Percentiles rank a stretch among this genome's conserved stretches.
phyloP scores from a whole-genome alignment of 768 basidiomycete species.

The Boletus sensibilis region DNA sequence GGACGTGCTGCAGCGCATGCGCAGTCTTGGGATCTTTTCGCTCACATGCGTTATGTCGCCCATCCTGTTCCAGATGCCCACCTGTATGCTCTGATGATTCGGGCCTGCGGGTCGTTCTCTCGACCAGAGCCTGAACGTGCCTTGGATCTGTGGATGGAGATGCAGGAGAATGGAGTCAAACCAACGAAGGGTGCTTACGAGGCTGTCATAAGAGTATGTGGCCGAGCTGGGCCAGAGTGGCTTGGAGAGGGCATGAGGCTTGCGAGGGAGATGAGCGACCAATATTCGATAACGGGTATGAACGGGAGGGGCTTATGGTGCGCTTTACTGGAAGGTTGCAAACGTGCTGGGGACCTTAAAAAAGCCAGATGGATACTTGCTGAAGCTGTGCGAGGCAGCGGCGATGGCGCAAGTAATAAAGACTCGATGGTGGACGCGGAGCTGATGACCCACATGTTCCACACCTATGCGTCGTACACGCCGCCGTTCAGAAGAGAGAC shows the following conservation, averaged over 20 bases:
- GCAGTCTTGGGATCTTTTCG: constrained; percentile 91
- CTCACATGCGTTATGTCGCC: constrained; percentile 95
- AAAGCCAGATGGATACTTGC: constrained; percentile 89
- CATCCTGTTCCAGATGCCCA: constrained; percentile 73
- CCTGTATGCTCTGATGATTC: constrained; percentile 85
- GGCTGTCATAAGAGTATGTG: constrained; percentile 81
- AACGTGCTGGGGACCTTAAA: constrained; percentile 78
- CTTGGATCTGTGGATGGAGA: constrained; percentile 89
- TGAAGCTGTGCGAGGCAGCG: constrained; percentile 51
- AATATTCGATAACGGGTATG: constrained; percentile 39
- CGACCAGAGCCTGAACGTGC: constrained; percentile 85
- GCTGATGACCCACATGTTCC: constrained; percentile 80
- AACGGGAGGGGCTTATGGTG: constrained; percentile 65
- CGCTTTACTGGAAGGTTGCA: constrained; percentile 88
- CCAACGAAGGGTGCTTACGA: constrained; percentile 75
- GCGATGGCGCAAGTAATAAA: constrained; percentile 20
- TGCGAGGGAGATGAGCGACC: constrained; percentile 83
- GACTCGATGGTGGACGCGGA: constrained; percentile 55
- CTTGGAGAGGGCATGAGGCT: constrained; percentile 83
- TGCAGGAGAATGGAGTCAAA: constrained; percentile 69
- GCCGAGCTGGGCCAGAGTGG: constrained; percentile 61
- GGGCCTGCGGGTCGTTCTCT: constrained; percentile 66
- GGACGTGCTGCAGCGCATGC: constrained; percentile 53
- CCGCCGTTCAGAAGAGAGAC: constrained; percentile 61
- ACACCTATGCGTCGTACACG: constrained; percentile 79